Evolutionary conservation across 306 rosid species (phyloP), one percentile per base, ranked within the genome.

Genomic region (Erythrophleum fordii): DNA sequence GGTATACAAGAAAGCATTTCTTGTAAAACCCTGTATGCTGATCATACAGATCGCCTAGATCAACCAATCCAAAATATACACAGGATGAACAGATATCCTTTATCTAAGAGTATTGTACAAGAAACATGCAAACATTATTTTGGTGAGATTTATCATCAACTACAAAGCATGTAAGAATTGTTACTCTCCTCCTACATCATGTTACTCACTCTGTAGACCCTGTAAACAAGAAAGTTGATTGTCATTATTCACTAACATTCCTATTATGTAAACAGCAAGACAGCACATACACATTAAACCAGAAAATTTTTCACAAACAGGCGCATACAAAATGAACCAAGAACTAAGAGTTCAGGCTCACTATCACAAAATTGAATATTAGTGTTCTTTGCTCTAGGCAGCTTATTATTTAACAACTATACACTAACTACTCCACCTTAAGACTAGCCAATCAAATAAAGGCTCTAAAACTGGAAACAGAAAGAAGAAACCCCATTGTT

Each of bases 401-500:
- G 11, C 56, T 48, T 29, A 76, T 11, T 16, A 46, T 11, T 9
- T 5, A 34, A 73, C 48, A 73, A 11, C 34, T 18, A 72, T 51
- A 53, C 51, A 37, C 67, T 3, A 74, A 9, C 5, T 14, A 39
- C 53, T 20, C 7, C 41, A 42, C 18, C 20, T 13, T 23, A 35
- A 41, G 66, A 39, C 68, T 58, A 11, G 37, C 23, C 53, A 51
- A 66, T 51, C 18, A 66, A 37, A 67, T 77, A 17, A 62, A 5
- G 14, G 18, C 65, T 7, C 41, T 65, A 49, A 23, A n/a, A 65
- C 41, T n/a, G 25, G 73, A 77, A 52, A 61, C 39, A 58, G 68
- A 56, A 37, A 69, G 20, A 23, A 69, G 55, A 22, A 69, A 28
- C 20, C 10, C 34, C 22, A 12, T 72, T 20, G 22, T n/a, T 51